phyloP scores from a whole-genome alignment of 2,329 filamentous ascomycete genomes.

The Trichoderma breve region DNA sequence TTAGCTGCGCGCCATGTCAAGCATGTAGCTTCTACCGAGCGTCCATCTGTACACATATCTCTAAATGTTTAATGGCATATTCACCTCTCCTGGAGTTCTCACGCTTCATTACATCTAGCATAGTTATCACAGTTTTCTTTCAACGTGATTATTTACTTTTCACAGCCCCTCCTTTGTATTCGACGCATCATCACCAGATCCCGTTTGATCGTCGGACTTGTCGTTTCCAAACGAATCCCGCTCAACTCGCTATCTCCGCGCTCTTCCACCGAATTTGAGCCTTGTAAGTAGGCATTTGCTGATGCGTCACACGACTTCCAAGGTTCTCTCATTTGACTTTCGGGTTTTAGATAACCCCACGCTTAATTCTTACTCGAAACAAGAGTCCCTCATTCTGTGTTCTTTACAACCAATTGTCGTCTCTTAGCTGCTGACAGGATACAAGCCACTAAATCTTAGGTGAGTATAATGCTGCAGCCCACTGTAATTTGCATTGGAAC shows the following conservation, averaged over 20 bases:
- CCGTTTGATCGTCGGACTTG: neutral
- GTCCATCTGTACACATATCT: neutral
- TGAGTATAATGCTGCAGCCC: neutral
- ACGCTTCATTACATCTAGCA: neutral
- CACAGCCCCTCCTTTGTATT: neutral
- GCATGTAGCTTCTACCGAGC: neutral
- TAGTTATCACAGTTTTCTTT: neutral
- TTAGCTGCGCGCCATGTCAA: neutral
- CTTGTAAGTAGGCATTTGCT: neutral
- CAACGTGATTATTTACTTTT: neutral
- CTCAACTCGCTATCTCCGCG: neutral
- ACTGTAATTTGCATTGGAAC: neutral
- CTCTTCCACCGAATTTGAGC: neutral
- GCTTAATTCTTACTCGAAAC: neutral
- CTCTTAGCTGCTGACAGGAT: neutral
- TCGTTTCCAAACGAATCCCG: neutral
- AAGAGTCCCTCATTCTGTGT: neutral
- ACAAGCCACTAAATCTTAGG: neutral
- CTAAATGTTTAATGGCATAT: neutral
- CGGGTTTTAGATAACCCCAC: neutral
- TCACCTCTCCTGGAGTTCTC: too few relatives aligned
- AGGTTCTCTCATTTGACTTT: neutral
- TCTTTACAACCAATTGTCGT: neutral
- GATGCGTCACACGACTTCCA: neutral
- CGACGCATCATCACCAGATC: neutral